Percentiles rank a stretch among this genome's conserved stretches.
phyloP scores from a whole-genome alignment of 257 asterid genomes.

The Euphrasia confusa region DNA sequence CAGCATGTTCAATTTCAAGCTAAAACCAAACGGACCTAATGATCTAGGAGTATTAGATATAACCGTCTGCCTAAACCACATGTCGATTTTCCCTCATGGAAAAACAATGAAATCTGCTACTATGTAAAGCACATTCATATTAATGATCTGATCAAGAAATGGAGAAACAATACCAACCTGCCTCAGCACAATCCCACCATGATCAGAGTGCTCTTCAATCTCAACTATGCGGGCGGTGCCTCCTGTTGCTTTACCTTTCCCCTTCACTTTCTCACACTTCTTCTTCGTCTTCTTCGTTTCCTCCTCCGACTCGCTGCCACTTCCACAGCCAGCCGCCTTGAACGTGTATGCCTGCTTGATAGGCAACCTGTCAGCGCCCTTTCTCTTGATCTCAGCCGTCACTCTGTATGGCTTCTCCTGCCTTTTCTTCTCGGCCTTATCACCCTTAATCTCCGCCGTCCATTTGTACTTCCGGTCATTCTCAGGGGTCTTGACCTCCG shows the following conservation, averaged over 20 bases:
- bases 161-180: constrained; percentile 36
- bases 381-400: constrained; percentile 62
- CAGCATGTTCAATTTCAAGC: too few relatives aligned
- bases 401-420: constrained; percentile 44
- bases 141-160: neutral
- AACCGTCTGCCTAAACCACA: too few relatives aligned
- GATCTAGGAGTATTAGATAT: too few relatives aligned
- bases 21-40: too few relatives aligned
- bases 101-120: too few relatives aligned
- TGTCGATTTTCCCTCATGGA: too few relatives aligned
- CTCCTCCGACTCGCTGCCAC: constrained; percentile 23
- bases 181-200: constrained; percentile 51
- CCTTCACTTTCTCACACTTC: constrained; percentile 30
- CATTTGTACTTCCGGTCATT: constrained; percentile 53
- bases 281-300: constrained; percentile 22
- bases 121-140: neutral
- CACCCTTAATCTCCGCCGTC: constrained; percentile 58
- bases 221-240: constrained; percentile 39
- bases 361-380: constrained; percentile 38
- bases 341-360: constrained; percentile 45
- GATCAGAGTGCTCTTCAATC: constrained; percentile 52
- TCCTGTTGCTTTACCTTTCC: constrained; percentile 25
- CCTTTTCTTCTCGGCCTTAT: constrained; percentile 38
- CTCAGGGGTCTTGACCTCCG: constrained; percentile 58
- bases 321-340: constrained; percentile 33